Percentiles rank a stretch among this genome's conserved stretches.
Conservation (phyloP, 208 protist genomes). For the Trypanosoma avium region DNA sequence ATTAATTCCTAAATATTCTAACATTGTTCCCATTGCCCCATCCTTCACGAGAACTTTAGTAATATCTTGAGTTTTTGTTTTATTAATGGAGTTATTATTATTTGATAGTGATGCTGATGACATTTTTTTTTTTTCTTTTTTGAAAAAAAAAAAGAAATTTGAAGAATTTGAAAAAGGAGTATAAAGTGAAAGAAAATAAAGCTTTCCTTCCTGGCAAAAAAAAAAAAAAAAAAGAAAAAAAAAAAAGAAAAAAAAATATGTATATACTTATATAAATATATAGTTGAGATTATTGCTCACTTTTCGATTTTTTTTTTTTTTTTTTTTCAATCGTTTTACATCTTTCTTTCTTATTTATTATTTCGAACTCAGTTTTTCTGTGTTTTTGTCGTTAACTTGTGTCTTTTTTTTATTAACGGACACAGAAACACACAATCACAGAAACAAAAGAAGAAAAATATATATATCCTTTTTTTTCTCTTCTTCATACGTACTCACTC, state of each 20-base stretch:
- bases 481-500: no score
- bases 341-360: neutral
- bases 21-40: slow-evolving; percentile 24
- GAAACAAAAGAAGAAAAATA: no score
- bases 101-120: no score
- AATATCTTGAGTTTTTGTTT: no score
- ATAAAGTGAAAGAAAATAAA: neutral
- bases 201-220: neutral
- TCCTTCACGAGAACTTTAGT: slow-evolving; percentile 12
- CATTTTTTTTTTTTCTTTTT: no score
- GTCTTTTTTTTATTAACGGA: no score
- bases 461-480: no score
- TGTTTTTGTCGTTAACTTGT: no score
- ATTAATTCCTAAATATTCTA: slow-evolving; percentile 9
- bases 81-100: no score
- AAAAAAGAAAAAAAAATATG: slow-evolving; percentile 11
- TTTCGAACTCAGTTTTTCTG: no score
- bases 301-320: slow-evolving; percentile 7
- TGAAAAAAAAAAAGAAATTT: no score
- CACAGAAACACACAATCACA: no score
- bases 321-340: slow-evolving; percentile 7
- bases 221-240: slow-evolving; percentile 27
- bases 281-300: neutral
- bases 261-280: slow-evolving; percentile 14
- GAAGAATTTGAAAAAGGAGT: neutral